Evolutionary conservation across 1,139 yeast genomes (phyloP), one percentile per base, ranked within the genome.

Genomic region (Lodderomyces margitis): DNA sequence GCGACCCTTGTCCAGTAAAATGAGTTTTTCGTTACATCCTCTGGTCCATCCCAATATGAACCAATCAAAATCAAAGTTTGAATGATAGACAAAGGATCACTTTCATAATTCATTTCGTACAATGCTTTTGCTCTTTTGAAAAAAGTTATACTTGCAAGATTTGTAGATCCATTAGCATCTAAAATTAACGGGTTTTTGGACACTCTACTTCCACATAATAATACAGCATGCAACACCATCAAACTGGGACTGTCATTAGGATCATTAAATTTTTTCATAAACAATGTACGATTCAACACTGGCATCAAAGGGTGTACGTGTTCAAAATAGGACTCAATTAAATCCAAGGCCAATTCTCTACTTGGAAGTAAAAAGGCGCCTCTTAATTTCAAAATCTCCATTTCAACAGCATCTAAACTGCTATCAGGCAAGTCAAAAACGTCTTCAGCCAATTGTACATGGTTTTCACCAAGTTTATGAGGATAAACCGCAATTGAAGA

Each of bases 1-100:
- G 89, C 92, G 2, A 81, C 79, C 40, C 87, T 71, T 3, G 85
- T 79, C 95, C 95, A 86, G 59, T 83, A 85, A 57, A 77, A 83
- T 2, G 83, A 80, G 56, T 84, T 86, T 45, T 82, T 81, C 34
- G 87, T 77, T 25, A 83, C 83, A 54, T 81, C 87, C 50, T 86
- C 89, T 10, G 88, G 87, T 5, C 87, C 87, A 51, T 84, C 94
- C 81, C 87, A 80, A 63, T 81, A 82, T 55, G 84, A 75, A 2
- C 86, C 81, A 46, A 87, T 75, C 36, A 86, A 67, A 27, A 82
- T 63, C 37, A 87, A 65, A 0, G 89, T 75, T 56, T 84, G 87
- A 10, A 86, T 74, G 14, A 84, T 64, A 3, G 81, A 70, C 4
- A 83, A 72, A 1, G 89, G 83, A 53, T 85, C 91, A 42, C 76